These are phyloP conservation scores for Sphenostylis stenocarpa DNA, from an alignment of 306 rosid species.

Conservation along the genomic window DNA sequence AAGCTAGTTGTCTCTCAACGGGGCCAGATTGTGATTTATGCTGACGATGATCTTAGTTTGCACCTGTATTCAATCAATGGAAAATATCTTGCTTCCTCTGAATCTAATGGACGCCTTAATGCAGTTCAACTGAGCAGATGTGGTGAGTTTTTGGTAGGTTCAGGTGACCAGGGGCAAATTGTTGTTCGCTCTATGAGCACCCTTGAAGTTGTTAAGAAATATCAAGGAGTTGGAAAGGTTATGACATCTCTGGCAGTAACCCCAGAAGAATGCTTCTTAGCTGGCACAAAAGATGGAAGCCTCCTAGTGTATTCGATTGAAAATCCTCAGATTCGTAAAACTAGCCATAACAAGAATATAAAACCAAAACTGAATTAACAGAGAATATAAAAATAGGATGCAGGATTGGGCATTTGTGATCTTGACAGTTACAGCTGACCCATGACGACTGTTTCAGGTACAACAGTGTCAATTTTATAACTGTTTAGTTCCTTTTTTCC, in stretches of 20 bases:
- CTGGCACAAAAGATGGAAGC: conserved; percentile 91
- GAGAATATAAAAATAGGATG: conserved; percentile 37
- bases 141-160: conserved; percentile 89
- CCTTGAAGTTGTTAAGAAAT: conserved; percentile 79
- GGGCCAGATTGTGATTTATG: conserved; percentile 82
- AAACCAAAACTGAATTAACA: conserved; percentile 49
- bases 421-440: conserved; percentile 39
- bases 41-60: conserved; percentile 96
- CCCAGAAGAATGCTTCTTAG: conserved; percentile 92
- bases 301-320: conserved; percentile 91
- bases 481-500: conserved; percentile 1
- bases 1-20: conserved; percentile 84
- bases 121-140: conserved; percentile 81
- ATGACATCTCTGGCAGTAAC: conserved; percentile 85
- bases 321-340: conserved; percentile 76
- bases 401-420: conserved; percentile 35
- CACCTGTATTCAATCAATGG: conserved; percentile 90
- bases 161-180: conserved; percentile 98
- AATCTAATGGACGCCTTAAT: conserved; percentile 92
- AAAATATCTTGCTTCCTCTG: conserved; percentile 89
- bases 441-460: conserved; percentile 58
- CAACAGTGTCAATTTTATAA: conserved; percentile 22
- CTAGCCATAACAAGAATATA: conserved; percentile 49
- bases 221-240: conserved; percentile 77
- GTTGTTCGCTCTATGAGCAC: conserved; percentile 88